Evolutionary conservation across 495 filamentous ascomycete species (phyloP).

Genomic region (Neurospora pannonica): DNA sequence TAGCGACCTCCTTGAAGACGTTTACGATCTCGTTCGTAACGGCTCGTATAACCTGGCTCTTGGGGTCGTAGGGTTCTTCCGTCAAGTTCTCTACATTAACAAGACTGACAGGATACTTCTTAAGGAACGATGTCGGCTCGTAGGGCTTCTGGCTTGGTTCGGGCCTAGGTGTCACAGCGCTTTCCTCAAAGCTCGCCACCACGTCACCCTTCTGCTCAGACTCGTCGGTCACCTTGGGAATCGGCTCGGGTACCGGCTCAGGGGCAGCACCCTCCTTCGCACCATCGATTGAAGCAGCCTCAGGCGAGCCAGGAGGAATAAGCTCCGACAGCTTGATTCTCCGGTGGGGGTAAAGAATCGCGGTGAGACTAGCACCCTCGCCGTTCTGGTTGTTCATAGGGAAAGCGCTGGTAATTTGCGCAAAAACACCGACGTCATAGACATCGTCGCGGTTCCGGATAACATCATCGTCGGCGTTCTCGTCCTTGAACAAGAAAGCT

Average conservation of each 20-base stretch:
- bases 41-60: constrained; percentile 74
- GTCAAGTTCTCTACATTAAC: constrained; percentile 88
- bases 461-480: constrained; percentile 80
- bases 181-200: constrained; percentile 95
- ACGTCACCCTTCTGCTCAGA: constrained; percentile 69
- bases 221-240: constrained; percentile 35
- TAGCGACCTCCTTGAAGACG: constrained; percentile 93
- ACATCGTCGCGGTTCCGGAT: constrained; percentile 84
- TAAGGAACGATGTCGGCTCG: constrained; percentile 84
- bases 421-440: constrained; percentile 92
- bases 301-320: constrained; percentile 49
- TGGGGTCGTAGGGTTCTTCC: constrained; percentile 83
- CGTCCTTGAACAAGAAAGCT: constrained; percentile 94
- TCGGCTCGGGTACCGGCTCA: constrained; percentile 47
- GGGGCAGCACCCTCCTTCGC: constrained; percentile 29
- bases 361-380: constrained; percentile 69
- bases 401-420: constrained; percentile 92
- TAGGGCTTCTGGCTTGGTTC: constrained; percentile 48
- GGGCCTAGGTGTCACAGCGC: constrained; percentile 39
- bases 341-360: constrained; percentile 91
- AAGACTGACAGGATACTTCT: constrained; percentile 80
- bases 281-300: constrained; percentile 8
- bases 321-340: constrained; percentile 82
- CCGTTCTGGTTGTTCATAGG: constrained; percentile 54
- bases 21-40: constrained; percentile 97